These are phyloP conservation scores for Leccinum pellstonianum DNA, from an alignment of 768 basidiomycete genomes.

Conservation along the genomic window DNA sequence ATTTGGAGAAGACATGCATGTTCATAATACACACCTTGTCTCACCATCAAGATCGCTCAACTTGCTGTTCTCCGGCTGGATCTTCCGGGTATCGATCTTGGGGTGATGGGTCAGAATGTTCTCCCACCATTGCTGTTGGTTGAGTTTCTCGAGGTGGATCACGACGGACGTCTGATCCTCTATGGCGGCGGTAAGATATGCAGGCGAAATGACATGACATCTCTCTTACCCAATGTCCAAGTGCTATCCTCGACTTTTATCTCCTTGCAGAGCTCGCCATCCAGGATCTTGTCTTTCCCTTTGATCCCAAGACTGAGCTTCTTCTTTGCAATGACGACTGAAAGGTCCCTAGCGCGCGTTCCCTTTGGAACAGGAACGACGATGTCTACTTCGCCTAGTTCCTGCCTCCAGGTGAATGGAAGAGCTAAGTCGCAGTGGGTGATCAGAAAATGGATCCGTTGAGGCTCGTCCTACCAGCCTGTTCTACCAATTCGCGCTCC, in stretches of 20 bases:
- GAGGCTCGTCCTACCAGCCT: constrained; percentile 62
- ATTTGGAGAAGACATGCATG: constrained; percentile 1
- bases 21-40: constrained; percentile 61
- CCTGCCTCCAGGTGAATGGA: constrained; percentile 91
- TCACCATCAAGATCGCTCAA: constrained; percentile 95
- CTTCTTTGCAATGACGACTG: constrained; percentile 75
- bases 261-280: constrained; percentile 90
- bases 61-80: constrained; percentile 93
- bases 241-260: constrained; percentile 96
- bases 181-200: constrained; percentile 32
- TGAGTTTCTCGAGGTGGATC: constrained; percentile 84
- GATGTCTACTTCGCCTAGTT: constrained; percentile 84
- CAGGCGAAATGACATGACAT: background rate
- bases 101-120: constrained; percentile 94
- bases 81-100: constrained; percentile 95
- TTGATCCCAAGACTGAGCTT: constrained; percentile 83
- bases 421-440: constrained; percentile 50
- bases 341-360: constrained; percentile 76
- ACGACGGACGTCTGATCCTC: constrained; percentile 75
- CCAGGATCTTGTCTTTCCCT: constrained; percentile 78
- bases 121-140: constrained; percentile 95
- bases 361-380: constrained; percentile 83
- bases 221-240: constrained; percentile 82
- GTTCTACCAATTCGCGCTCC: constrained; percentile 72
- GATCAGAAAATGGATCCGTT: constrained; percentile 18